Evolutionary conservation across 345 rosid genomes (phyloP).

Genomic region (Kandelia obovata): DNA sequence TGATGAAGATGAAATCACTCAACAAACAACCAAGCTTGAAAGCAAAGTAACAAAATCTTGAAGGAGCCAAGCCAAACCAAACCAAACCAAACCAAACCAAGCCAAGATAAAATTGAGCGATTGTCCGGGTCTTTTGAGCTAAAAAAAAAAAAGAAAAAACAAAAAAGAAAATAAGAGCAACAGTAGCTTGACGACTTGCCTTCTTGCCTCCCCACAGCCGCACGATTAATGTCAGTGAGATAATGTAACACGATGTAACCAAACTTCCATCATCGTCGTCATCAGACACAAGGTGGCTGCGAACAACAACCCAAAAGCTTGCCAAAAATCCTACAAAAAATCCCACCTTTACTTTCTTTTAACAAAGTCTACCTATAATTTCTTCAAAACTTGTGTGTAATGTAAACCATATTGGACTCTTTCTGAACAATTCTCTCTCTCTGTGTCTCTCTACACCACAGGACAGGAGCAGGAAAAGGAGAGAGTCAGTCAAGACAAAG

Average conservation of each 20-base stretch:
- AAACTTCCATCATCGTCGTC: not conserved
- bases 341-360: not conserved
- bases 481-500: slow-evolving; percentile 4
- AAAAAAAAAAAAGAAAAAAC: too few species aligned
- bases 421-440: not conserved
- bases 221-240: not conserved
- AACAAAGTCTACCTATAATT: not conserved
- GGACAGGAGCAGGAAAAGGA: not conserved
- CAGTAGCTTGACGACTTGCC: slow-evolving; percentile 4
- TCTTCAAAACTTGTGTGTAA: not conserved
- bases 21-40: slow-evolving; percentile 16
- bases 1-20: not conserved
- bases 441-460: not conserved
- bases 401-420: slow-evolving; percentile 7
- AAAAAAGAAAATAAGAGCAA: not conserved
- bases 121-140: not conserved
- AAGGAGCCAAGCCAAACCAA: not conserved
- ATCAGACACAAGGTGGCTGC: not conserved
- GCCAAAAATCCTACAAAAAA: not conserved
- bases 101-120: slow-evolving; percentile 6
- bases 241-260: slow-evolving; percentile 12
- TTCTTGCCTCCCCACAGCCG: not conserved
- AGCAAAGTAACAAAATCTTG: slow-evolving; percentile 12
- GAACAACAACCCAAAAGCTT: slow-evolving; percentile 8
- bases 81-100: not conserved